These are phyloP conservation scores for Nitzschia sp. DNA, from an alignment of 108 stramenopile genomes.

Conservation along the genomic window DNA sequence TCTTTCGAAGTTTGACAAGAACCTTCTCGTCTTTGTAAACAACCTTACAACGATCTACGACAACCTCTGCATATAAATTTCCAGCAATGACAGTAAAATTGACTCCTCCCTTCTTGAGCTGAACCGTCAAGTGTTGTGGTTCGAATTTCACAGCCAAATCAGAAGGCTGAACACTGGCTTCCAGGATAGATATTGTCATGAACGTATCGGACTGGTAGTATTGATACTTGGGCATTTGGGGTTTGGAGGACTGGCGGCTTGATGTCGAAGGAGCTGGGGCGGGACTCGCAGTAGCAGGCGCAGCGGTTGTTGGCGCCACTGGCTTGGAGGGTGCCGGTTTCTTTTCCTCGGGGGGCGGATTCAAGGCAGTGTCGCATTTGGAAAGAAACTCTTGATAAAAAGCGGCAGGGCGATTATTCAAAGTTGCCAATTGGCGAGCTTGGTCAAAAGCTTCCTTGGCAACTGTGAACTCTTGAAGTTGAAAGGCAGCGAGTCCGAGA, in stretches of 20 bases:
- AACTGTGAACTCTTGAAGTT: conserved; percentile 27
- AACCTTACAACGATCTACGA: conserved; percentile 56
- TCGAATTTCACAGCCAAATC: conserved; percentile 68
- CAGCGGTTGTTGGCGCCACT: background rate
- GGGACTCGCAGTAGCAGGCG: conserved; percentile 1
- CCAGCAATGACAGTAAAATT: conserved; percentile 79
- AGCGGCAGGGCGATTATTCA: conserved; percentile 22
- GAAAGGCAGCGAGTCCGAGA: conserved; percentile 63
- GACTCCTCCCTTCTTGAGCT: conserved; percentile 47
- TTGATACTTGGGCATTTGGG: conserved; percentile 83
- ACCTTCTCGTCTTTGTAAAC: conserved; percentile 79
- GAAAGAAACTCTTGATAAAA: conserved; percentile 24
- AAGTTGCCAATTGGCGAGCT: conserved; percentile 32
- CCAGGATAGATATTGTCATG: conserved; percentile 86
- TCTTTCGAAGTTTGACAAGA: conserved; percentile 77
- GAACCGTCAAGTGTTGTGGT: conserved; percentile 57
- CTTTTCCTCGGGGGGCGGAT: conserved; percentile 10
- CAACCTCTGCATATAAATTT: conserved; percentile 68
- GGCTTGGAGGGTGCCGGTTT: background rate
- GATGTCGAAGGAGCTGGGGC: background rate
- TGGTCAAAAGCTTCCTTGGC: conserved; percentile 39
- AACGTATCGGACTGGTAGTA: conserved; percentile 85
- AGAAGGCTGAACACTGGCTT: conserved; percentile 56
- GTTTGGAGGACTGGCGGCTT: background rate
- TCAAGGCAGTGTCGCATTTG: conserved; percentile 22